Evolutionary conservation across 306 rosid genomes (phyloP), one percentile per base, ranked within the genome.

Genomic region (Dalbergia cultrata): DNA sequence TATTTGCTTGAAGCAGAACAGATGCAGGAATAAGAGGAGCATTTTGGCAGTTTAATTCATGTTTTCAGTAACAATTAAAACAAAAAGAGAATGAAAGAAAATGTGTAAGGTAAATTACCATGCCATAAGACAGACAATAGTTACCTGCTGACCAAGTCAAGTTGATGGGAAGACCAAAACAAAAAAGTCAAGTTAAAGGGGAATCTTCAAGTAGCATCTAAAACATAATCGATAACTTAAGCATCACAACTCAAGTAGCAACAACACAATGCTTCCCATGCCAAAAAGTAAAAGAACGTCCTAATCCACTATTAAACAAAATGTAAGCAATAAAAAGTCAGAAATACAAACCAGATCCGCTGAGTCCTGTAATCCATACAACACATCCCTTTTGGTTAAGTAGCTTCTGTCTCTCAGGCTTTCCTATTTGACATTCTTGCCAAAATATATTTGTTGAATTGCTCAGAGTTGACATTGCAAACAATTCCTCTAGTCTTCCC

Each of bases 361-460:
- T 91, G 87, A 93, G 97, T 73, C 98, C 97, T 0, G 97, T 93
- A 77, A 93, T 91, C 98, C 98, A 93, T 50, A 93, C 90, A 58
- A 91, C 93, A 57, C 98, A 93, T 31, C 98, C 98, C 84, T 88
- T 91, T 86, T 93, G 98, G 77, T 91, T 87, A 64, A 93, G 94
- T 80, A 93, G 90, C 88, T 90, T 89, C 88, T 91, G 91, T 88
- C 98, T 82, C 39, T 93, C 97, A 73, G 62, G 84, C 88, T 85
- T 90, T 69, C 91, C 94, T 47, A 93, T 62, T 54, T 85, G 93
- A 80, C 91, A 90, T 54, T 93, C 93, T 80, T 90, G 94, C 98
- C 98, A 93, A 86, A 88, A 88, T 75, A 91, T 90, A 86, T 93
- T 93, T 34, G 92, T 90, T 57, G 97, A 87, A 84, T 86, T 91